Base-by-base conservation (phyloP, 2,329 filamentous ascomycete species). In the Fusarium longipes region DNA sequence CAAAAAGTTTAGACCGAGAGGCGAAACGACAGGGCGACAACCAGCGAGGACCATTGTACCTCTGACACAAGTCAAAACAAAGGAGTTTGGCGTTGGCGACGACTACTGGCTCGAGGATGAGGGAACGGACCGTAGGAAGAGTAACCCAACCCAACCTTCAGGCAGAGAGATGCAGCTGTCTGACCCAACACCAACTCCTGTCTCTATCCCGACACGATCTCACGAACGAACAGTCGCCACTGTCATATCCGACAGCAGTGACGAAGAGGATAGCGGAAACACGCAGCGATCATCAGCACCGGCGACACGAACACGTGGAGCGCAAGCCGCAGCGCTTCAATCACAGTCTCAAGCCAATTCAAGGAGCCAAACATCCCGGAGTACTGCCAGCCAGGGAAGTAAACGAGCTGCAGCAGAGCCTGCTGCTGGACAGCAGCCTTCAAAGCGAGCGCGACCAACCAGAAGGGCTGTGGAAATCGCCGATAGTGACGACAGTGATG, bases 1-100 rank as follows among this genome's bases (percentile, higher is more conserved):
- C 81, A 99, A 99, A 77, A 91, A 88, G 71, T 99, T 99, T 74
- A 84, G 85, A 22, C 84, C 83, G 54, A 83, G 87, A 52, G 89
- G 87, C 24, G 85, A 85, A 20, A 68, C 68, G 8, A 65, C 73
- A 3, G 80, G 84, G 8, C 76, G 84, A 17, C 76, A 79, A 4
- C 76, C 79, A 3, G 77, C 80, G 27, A 81, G 80, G 54, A 80
- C 91, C 32, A 91, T 96, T 36, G 87, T 97, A 6, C 80, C 84
- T 1, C 80, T 97, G 6, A 88, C 92, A 67, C 89, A 93, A 76
- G 91, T 89, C 22, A 88, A 87, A 72, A 85, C 84, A 47, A 92
- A 92, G 70, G 87, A 88, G 35, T 91, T 90, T 73, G 91, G 91
- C 3, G 86, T 93, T 25, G 90, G 91, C 1, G 91, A 93, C 49